These are phyloP conservation scores for Boletus sp. DNA, from an alignment of 768 basidiomycete species.

Conservation along the genomic window DNA sequence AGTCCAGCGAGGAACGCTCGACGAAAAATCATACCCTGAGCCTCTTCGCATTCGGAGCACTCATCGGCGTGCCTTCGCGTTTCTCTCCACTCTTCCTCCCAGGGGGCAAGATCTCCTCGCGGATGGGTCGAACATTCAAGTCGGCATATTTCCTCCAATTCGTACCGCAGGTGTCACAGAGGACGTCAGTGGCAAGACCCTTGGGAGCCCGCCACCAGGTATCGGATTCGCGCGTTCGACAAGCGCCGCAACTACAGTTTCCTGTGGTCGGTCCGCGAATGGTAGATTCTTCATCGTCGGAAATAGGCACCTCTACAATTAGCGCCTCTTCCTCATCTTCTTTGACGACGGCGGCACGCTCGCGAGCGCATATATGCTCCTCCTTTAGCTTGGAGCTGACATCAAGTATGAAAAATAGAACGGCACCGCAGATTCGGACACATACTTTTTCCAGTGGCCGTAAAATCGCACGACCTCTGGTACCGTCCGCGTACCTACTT, in stretches of 20 bases:
- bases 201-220: constrained; percentile 94
- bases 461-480: constrained; percentile 83
- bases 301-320: constrained; percentile 30
- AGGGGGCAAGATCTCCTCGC: constrained; percentile 59
- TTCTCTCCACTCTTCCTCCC: constrained; percentile 47
- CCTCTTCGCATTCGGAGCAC: constrained; percentile 56
- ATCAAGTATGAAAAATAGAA: constrained; percentile 10
- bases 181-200: constrained; percentile 69
- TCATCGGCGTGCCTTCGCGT: constrained; percentile 60
- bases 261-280: constrained; percentile 54
- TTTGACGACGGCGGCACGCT: constrained; percentile 33
- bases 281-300: constrained; percentile 79
- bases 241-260: constrained; percentile 73
- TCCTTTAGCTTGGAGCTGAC: constrained; percentile 65
- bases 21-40: constrained; percentile 46
- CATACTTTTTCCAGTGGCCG: constrained; percentile 83
- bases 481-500: constrained; percentile 66
- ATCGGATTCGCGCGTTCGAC: constrained; percentile 74
- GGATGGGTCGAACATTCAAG: constrained; percentile 67
- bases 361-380: constrained; percentile 55
- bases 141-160: constrained; percentile 95
- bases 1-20: not conserved
- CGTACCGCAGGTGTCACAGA: constrained; percentile 84
- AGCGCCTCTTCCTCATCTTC: constrained; percentile 27
- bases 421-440: constrained; percentile 1